These are phyloP conservation scores for Modicella reniformis DNA, from an alignment of 371 early-diverging fungal species.

Conservation along the genomic window DNA sequence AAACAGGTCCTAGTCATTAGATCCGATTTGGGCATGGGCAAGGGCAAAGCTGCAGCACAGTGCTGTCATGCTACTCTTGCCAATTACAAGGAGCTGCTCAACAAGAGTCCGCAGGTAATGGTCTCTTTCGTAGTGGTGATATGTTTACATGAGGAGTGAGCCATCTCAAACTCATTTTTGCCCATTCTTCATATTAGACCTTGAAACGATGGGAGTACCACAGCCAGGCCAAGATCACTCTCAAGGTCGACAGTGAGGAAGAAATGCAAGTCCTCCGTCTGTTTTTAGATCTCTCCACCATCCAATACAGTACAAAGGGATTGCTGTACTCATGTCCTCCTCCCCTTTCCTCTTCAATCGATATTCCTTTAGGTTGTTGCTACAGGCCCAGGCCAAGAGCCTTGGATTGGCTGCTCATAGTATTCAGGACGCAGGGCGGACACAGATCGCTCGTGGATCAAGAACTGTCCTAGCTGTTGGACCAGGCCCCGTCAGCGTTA, in stretches of 20 bases:
- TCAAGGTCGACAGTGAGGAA: constrained; percentile 83
- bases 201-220: constrained; percentile 78
- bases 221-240: constrained; percentile 89
- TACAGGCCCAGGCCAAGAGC: constrained; percentile 77
- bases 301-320: background rate
- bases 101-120: constrained; percentile 64
- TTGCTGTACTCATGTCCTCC: too few relatives aligned
- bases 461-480: constrained; percentile 96
- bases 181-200: constrained; percentile 44
- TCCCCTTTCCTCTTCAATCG: too few relatives aligned
- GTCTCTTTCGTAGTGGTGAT: background rate
- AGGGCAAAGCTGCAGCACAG: constrained; percentile 96
- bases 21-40: constrained; percentile 93
- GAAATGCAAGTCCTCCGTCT: constrained; percentile 77
- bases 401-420: constrained; percentile 80
- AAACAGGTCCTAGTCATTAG: constrained; percentile 80
- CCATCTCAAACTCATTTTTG: background rate
- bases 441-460: constrained; percentile 96
- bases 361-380: constrained; percentile 62
- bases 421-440: constrained; percentile 96
- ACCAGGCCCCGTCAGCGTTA: constrained; percentile 83
- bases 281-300: background rate
- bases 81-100: constrained; percentile 76
- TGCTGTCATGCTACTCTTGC: constrained; percentile 95
- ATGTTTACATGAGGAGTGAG: too few relatives aligned